Conservation (phyloP, 2,329 filamentous ascomycete genomes). For the Talaromyces sp. region DNA sequence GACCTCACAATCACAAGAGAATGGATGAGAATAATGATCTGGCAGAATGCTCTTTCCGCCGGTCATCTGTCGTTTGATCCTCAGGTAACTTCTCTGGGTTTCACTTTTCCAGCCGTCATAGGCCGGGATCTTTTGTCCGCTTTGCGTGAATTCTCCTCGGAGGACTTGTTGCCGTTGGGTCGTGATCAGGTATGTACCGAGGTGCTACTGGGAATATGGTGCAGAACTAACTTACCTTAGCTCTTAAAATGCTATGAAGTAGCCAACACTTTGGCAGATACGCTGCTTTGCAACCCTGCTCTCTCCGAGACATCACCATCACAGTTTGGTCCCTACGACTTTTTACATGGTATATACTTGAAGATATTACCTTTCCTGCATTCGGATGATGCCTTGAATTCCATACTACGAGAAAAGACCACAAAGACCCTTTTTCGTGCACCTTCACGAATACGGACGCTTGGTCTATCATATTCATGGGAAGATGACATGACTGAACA, state of each 20-base stretch:
- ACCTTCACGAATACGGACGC: constrained; percentile 25
- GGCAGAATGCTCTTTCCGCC: constrained; percentile 29
- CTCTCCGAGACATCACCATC: constrained; percentile 12
- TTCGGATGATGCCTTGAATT: constrained; percentile 26
- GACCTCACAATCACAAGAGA: constrained; percentile 30
- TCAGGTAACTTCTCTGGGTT: constrained; percentile 24
- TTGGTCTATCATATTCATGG: neutral
- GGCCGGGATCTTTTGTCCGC: constrained; percentile 27
- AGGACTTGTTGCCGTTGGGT: constrained; percentile 29
- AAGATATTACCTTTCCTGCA: constrained; percentile 29
- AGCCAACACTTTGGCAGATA: constrained; percentile 31
- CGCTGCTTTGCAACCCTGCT: constrained; percentile 23
- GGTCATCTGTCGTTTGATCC: constrained; percentile 28
- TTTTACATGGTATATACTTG: constrained; percentile 31
- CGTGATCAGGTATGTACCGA: constrained; percentile 28
- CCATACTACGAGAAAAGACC: constrained; percentile 29
- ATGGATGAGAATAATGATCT: constrained; percentile 34
- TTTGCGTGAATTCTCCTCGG: constrained; percentile 24
- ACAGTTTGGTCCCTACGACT: constrained; percentile 28
- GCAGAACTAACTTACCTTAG: constrained; percentile 15
- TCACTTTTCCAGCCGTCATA: constrained; percentile 27
- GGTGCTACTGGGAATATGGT: neutral
- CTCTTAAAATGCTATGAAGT: constrained; percentile 34
- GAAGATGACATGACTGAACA: neutral
- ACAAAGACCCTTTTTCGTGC: constrained; percentile 27